phyloP scores from a whole-genome alignment of 495 filamentous ascomycete genomes.

The Jackrogersella multiformis region DNA sequence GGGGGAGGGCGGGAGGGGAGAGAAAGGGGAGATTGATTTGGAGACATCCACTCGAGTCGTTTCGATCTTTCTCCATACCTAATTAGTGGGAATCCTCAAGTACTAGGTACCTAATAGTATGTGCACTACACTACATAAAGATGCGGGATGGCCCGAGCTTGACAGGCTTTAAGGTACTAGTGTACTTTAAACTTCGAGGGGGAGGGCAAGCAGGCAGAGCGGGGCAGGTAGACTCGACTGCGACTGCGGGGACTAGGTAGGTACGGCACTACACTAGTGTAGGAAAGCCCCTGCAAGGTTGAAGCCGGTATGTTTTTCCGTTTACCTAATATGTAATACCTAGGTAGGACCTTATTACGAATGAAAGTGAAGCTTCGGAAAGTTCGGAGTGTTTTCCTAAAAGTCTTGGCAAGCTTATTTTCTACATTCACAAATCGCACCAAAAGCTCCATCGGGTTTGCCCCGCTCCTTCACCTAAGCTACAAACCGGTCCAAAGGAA shows the following conservation, averaged over 20 bases:
- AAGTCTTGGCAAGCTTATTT: constrained; percentile 24
- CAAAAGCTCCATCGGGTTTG: constrained; percentile 20
- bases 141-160: constrained; percentile 27
- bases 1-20: neutral
- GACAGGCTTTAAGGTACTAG: no score
- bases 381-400: constrained; percentile 31
- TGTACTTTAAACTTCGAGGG: no score
- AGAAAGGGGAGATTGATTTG: constrained; percentile 1
- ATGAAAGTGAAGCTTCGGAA: no score
- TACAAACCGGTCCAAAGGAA: constrained; percentile 37
- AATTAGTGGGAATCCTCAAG: neutral
- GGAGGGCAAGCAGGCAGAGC: no score
- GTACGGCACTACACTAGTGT: no score
- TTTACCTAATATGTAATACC: no score
- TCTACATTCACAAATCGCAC: constrained; percentile 8
- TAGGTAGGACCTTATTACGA: no score
- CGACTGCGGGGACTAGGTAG: no score
- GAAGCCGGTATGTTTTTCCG: no score
- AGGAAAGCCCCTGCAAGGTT: no score
- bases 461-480: constrained; percentile 36
- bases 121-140: no score
- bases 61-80: neutral
- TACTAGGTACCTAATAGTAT: no score
- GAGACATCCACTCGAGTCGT: neutral
- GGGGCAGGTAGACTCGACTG: neutral